Base-by-base conservation (phyloP, 768 basidiomycete genomes). In the Pisolithus microcarpus region DNA sequence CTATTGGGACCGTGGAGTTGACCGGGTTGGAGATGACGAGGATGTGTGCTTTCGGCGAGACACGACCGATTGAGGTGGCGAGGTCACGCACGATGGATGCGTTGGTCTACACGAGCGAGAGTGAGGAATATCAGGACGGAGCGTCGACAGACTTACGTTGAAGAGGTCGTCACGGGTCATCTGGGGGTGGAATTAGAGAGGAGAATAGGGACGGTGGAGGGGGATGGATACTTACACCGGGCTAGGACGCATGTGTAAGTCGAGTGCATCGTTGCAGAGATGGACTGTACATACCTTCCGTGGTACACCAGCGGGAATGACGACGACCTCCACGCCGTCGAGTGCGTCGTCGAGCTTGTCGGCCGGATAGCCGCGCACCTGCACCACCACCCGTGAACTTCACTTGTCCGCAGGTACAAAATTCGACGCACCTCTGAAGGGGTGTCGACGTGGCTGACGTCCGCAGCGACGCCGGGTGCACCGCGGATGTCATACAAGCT, bases 21-120 rank as follows among this genome's bases (percentile, higher is more conserved):
- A 96, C 95, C 49, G 95, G 95, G 84, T 99, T 99, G 61, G 94
- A 95, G 72, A 99, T 99, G 72, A 99, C 85, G 59, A 92, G 82
- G 64, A 98, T 78, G 72, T 89, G 84, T n/a, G 96, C 96, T 47
- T 85, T 81, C 49, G 96, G 94, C 37, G 90, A 72, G 52, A 89
- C 83, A 54, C 91, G 87, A 59, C 81, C 89, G 55, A 93, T 79
- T 13, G 92, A 86, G 45, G 85, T 71, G 34, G 95, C 95, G 58
- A 99, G 89, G 77, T 94, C 93, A 49, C 92, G 87, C 64, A 97
- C 92, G 64, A 99, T 97, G 53, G 91, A 92, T 50, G 95, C 95
- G 69, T 98, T 98, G 61, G 93, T 93, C 91, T 93, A 15, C 28
- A 28, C 4, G 23, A 43, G 10, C 43, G 43, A 5, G 28, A 16